These are phyloP conservation scores for Paragyromitra xinjiangensis DNA, from an alignment of 495 filamentous ascomycete genomes.

Conservation along the genomic window DNA sequence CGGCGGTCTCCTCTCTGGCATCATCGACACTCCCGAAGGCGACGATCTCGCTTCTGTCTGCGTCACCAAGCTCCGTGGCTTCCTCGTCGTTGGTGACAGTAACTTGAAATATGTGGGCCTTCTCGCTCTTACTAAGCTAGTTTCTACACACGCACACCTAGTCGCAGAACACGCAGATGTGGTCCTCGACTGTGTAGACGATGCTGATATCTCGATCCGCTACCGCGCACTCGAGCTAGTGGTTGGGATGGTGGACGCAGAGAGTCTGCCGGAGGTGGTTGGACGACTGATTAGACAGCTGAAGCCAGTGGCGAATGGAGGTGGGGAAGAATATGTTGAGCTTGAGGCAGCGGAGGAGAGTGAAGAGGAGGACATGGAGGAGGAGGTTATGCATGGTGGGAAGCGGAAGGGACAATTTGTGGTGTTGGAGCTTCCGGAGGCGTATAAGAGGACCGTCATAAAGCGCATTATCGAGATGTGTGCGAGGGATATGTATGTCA, in stretches of 20 bases:
- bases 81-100: slow-evolving; percentile 91
- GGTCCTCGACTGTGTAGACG: slow-evolving; percentile 93
- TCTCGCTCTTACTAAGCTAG: slow-evolving; percentile 92
- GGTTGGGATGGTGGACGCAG: slow-evolving; percentile 86
- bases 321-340: slow-evolving; percentile 68
- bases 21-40: slow-evolving; percentile 76
- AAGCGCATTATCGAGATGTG: slow-evolving; percentile 86
- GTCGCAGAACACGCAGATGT: slow-evolving; percentile 93
- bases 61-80: slow-evolving; percentile 88
- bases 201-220: slow-evolving; percentile 93
- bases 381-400: slow-evolving; percentile 51
- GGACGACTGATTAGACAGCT: slow-evolving; percentile 87
- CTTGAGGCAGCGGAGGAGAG: slow-evolving; percentile 53
- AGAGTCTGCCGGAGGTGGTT: slow-evolving; percentile 83
- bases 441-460: slow-evolving; percentile 82
- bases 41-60: slow-evolving; percentile 95
- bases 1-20: slow-evolving; percentile 86
- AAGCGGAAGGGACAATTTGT: slow-evolving; percentile 33
- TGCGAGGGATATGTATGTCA: slow-evolving; percentile 85
- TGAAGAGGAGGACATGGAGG: slow-evolving; percentile 56
- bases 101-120: slow-evolving; percentile 98
- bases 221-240: slow-evolving; percentile 90
- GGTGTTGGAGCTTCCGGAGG: slow-evolving; percentile 69
- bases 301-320: slow-evolving; percentile 62
- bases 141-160: slow-evolving; percentile 83